Percentiles rank a stretch among this genome's conserved stretches.
These are phyloP conservation scores for Sherardia arvensis DNA, from an alignment of 257 asterid species.

Conservation along the genomic window DNA sequence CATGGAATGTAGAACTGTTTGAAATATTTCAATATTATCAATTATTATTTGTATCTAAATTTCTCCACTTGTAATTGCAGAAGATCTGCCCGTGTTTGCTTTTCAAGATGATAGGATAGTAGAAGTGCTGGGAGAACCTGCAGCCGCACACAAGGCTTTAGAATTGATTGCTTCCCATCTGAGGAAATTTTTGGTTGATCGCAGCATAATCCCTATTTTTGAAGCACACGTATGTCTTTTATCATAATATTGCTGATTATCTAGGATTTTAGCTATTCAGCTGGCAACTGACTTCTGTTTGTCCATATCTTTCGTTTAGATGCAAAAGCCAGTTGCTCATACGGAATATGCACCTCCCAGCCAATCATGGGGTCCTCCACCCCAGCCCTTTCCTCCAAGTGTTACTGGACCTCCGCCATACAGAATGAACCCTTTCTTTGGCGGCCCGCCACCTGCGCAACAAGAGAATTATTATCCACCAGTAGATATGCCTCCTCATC, in stretches of 20 bases:
- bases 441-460: slow-evolving; percentile 65
- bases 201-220: slow-evolving; percentile 61
- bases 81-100: slow-evolving; percentile 73
- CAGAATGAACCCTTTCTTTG: slow-evolving; percentile 55
- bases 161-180: slow-evolving; percentile 72
- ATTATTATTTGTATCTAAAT: neutral
- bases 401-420: slow-evolving; percentile 54
- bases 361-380: slow-evolving; percentile 80
- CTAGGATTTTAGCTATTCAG: slow-evolving; percentile 1
- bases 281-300: slow-evolving; percentile 3
- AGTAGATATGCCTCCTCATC: slow-evolving; percentile 48
- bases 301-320: slow-evolving; percentile 22
- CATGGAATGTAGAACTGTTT: neutral
- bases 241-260: neutral
- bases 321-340: slow-evolving; percentile 56
- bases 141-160: slow-evolving; percentile 64
- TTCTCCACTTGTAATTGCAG: slow-evolving; percentile 30
- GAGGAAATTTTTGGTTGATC: slow-evolving; percentile 84
- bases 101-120: slow-evolving; percentile 86
- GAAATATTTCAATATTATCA: neutral
- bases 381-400: slow-evolving; percentile 56
- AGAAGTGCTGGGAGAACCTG: slow-evolving; percentile 81
- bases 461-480: slow-evolving; percentile 63
- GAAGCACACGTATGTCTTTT: slow-evolving; percentile 69
- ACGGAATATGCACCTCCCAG: slow-evolving; percentile 66